phyloP scores from a whole-genome alignment of 345 rosid genomes.

The Syzygium jambos region DNA sequence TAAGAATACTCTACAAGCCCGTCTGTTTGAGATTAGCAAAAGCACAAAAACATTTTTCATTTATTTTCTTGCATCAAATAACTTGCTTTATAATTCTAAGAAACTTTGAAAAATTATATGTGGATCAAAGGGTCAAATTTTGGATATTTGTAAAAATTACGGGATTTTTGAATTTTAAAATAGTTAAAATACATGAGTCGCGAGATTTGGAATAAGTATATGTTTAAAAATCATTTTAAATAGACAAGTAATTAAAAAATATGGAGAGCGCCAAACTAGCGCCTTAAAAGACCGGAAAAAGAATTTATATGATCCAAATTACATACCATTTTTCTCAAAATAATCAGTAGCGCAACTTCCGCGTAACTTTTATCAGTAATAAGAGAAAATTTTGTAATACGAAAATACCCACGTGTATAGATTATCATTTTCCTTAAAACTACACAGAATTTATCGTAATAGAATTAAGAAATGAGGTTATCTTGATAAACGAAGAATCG shows the following conservation, averaged over 20 bases:
- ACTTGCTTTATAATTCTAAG: not conserved
- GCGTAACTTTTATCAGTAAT: not conserved
- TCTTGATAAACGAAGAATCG: not conserved
- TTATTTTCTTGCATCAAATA: not conserved
- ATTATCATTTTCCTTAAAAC: not conserved
- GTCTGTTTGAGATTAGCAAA: not conserved
- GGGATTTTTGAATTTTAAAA: not conserved
- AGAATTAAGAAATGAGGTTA: not conserved
- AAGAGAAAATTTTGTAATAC: not conserved
- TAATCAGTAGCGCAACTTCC: rapidly evolving
- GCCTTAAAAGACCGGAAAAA: not conserved
- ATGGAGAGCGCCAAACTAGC: not conserved
- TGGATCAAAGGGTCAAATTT: not conserved
- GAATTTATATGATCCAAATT: not conserved
- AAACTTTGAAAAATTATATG: not conserved
- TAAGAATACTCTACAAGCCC: not conserved
- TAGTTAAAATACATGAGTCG: not conserved
- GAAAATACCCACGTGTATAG: not conserved
- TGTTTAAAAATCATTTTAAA: not conserved
- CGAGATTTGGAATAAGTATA: not conserved
- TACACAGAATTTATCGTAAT: not conserved
- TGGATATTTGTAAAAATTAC: not conserved
- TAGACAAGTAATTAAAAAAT: not conserved
- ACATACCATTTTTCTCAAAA: not conserved
- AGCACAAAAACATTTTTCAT: too few species aligned